Base-by-base conservation (phyloP, 2,329 filamentous ascomycete species). In the Penicillium corylophilum region DNA sequence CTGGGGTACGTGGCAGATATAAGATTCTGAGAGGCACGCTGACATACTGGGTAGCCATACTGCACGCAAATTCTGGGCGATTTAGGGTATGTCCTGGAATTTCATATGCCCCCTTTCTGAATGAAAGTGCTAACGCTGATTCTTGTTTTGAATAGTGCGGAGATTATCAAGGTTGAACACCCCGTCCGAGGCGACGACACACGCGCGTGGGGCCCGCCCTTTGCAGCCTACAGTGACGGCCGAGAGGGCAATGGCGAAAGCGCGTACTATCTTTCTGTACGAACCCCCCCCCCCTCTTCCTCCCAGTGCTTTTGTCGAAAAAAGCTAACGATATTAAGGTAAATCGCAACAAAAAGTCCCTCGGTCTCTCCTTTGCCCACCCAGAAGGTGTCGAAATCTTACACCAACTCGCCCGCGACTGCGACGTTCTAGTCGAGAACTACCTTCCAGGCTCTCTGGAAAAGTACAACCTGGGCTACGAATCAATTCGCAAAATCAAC, bases 101-200 rank as follows among this genome's bases (percentile, higher is more conserved):
- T 10, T 31, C 15, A 1, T 3, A 5, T 40, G 2, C 15, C 16
- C 10, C 15, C 16, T 16, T 8, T 1, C 16, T 8, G 8, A 29
- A 38, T 7, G 7, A 23, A 62, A 93, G 93, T 69, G 92, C 93
- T 9, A 77, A 82, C 44, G 93, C 94, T 69, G 82, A 79, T 53
- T 67, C 82, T 23, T 82, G 76, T 3, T n/a, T n/a, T n/a, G n/a
- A 57, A 50, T 62, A 95, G 91, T 58, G 94, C 94, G 59, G 93
- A 99, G 71, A 86, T 99, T 28, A 96, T 99, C 75, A 99, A 99
- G 74, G 83, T 97, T 55, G 94, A 99, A 73, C 94, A 99, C 72
- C 94, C 94, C 4, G 84, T 84, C 4, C 82, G 90, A 51, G 94
- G 90, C 31, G 94, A 99, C 69, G 94, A 99, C 68, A 99, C 94